These are phyloP conservation scores for Alternaria longipes DNA, from an alignment of 2,329 filamentous ascomycete species.

Conservation along the genomic window DNA sequence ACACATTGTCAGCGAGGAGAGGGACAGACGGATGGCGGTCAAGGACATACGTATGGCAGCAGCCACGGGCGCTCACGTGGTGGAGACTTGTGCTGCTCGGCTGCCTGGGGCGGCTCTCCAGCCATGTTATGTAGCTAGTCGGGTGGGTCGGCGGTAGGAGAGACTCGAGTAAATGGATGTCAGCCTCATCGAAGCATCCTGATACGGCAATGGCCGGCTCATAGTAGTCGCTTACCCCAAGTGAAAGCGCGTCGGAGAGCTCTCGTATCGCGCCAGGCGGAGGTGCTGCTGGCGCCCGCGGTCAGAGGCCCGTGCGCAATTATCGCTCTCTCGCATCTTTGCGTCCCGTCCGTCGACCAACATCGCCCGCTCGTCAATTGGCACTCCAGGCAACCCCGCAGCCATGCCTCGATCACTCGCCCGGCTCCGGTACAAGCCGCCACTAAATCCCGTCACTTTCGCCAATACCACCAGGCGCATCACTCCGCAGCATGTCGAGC, in stretches of 20 bases:
- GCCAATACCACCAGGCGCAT: conserved; percentile 13
- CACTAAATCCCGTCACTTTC: conserved; percentile 29
- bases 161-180: not conserved
- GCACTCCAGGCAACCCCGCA: conserved; percentile 16
- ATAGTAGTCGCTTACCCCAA: conserved; percentile 21
- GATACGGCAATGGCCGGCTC: conserved; percentile 11
- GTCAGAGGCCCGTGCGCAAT: conserved; percentile 16
- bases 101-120: conserved; percentile 15
- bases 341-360: not conserved
- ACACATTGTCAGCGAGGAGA: too few relatives aligned
- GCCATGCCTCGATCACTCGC: conserved; percentile 45
- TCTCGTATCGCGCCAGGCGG: conserved; percentile 30
- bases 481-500: conserved; percentile 9
- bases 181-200: conserved; percentile 16
- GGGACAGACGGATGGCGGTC: too few relatives aligned
- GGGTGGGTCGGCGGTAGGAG: not conserved
- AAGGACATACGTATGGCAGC: conserved; percentile 45
- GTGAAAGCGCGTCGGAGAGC: conserved; percentile 17
- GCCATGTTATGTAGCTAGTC: conserved; percentile 38
- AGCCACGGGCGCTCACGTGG: conserved; percentile 51
- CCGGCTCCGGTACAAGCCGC: conserved; percentile 36
- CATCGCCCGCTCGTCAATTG: conserved; percentile 7
- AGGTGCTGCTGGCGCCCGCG: conserved; percentile 20
- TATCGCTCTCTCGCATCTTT: conserved; percentile 22
- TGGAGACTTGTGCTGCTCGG: conserved; percentile 23